phyloP scores from a whole-genome alignment of 495 filamentous ascomycete genomes.

The Aspergillus hancockii region DNA sequence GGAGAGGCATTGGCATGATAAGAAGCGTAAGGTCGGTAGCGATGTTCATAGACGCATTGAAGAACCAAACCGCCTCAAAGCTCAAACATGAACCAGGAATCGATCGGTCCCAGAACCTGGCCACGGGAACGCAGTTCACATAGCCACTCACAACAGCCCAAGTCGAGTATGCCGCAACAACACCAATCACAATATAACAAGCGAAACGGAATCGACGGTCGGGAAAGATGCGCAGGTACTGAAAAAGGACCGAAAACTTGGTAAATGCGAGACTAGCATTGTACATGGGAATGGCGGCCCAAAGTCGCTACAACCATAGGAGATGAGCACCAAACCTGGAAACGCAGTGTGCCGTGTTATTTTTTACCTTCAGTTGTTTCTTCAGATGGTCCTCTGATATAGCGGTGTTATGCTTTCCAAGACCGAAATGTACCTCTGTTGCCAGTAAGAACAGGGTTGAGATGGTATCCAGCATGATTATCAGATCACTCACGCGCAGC shows the following conservation, averaged over 20 bases:
- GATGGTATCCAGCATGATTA: background rate
- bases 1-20: constrained; percentile 55
- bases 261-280: constrained; percentile 41
- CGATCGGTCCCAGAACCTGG: constrained; percentile 51
- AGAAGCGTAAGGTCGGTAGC: constrained; percentile 58
- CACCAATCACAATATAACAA: constrained; percentile 34
- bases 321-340: background rate
- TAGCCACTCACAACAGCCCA: constrained; percentile 45
- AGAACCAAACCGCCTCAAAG: constrained; percentile 46
- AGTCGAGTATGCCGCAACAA: constrained; percentile 36
- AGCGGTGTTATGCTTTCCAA: constrained; percentile 28
- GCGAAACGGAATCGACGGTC: constrained; percentile 32
- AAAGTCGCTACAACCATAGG: constrained; percentile 28
- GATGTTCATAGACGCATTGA: constrained; percentile 57
- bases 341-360: background rate
- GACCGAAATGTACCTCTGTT: constrained; percentile 34
- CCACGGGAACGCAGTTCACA: constrained; percentile 57
- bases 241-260: constrained; percentile 50
- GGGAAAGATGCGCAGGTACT: constrained; percentile 51
- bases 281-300: constrained; percentile 45
- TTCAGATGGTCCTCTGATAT: constrained; percentile 23
- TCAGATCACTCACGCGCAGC: constrained; percentile 29
- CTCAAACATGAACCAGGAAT: constrained; percentile 54
- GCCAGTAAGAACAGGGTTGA: background rate
- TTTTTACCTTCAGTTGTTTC: constrained; percentile 35